Evolutionary conservation across 805 yeast genomes (phyloP).

Genomic region (Sporopachydermia lactativora): DNA sequence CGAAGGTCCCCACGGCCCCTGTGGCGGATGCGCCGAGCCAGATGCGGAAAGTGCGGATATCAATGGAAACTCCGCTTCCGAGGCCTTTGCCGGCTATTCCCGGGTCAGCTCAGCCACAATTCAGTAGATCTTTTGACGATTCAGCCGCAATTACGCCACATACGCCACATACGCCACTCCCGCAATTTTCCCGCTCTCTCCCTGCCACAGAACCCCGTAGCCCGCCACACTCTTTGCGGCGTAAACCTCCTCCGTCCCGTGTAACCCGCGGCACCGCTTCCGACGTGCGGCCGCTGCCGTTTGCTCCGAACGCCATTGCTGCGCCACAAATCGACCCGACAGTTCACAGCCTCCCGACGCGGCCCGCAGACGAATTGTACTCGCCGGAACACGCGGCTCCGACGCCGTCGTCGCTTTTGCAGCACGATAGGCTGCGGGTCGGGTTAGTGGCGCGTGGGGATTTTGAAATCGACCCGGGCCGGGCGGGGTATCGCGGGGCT

Average conservation of each 20-base stretch:
- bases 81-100: constrained; percentile 19
- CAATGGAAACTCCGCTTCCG: no score
- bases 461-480: constrained; percentile 7
- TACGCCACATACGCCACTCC: no score
- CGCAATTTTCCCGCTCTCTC: no score
- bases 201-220: no score
- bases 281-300: neutral
- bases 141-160: no score
- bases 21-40: no score
- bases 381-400: neutral
- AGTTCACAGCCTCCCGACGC: neutral
- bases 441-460: constrained; percentile 6
- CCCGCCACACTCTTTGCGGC: no score
- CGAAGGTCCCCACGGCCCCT: no score
- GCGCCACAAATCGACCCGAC: neutral
- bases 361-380: neutral
- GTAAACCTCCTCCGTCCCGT: neutral
- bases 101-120: constrained; percentile 9
- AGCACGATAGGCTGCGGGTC: neutral
- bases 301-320: neutral
- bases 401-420: neutral
- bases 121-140: neutral
- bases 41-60: no score
- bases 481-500: constrained; percentile 8
- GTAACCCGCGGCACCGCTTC: neutral